Percentiles rank a stretch among this genome's conserved stretches.
These are phyloP conservation scores for Apiotrichum akiyoshidainum DNA, from an alignment of 1,284 basidiomycete species.

Conservation along the genomic window DNA sequence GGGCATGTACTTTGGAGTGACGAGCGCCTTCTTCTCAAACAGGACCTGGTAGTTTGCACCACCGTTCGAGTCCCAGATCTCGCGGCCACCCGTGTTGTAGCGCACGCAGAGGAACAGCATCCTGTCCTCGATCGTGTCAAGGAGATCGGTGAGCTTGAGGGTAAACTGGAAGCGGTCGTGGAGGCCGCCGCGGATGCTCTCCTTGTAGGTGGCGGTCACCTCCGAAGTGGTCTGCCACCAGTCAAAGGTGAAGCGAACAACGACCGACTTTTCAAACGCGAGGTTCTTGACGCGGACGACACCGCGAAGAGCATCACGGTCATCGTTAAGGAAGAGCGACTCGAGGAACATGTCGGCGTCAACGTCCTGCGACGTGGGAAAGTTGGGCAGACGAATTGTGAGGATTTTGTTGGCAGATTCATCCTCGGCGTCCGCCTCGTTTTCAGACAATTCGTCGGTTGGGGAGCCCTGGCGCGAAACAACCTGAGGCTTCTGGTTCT, in stretches of 20 bases:
- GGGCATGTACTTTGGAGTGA: slow-evolving; percentile 19
- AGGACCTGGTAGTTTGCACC: slow-evolving; percentile 72
- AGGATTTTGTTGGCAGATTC: slow-evolving; percentile 46
- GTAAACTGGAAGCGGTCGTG: slow-evolving; percentile 62
- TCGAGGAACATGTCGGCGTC: slow-evolving; percentile 57
- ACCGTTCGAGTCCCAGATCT: slow-evolving; percentile 88
- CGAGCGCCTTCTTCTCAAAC: slow-evolving; percentile 36
- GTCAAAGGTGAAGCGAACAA: slow-evolving; percentile 88
- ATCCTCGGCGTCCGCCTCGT: slow-evolving; percentile 63
- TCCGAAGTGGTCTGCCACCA: slow-evolving; percentile 94
- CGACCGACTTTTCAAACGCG: slow-evolving; percentile 82
- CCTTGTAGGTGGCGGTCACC: slow-evolving; percentile 73
- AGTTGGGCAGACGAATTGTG: slow-evolving; percentile 55
- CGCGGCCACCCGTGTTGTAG: slow-evolving; percentile 66
- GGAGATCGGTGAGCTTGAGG: slow-evolving; percentile 56
- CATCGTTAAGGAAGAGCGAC: slow-evolving; percentile 60
- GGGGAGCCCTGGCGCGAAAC: slow-evolving; percentile 89
- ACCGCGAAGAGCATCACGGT: slow-evolving; percentile 62
- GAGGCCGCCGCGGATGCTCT: slow-evolving; percentile 59
- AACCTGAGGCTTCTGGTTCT: slow-evolving; percentile 88
- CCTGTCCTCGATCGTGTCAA: slow-evolving; percentile 73
- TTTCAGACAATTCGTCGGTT: slow-evolving; percentile 73
- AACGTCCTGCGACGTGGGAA: slow-evolving; percentile 52
- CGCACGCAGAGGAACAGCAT: slow-evolving; percentile 76
- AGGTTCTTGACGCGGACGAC: slow-evolving; percentile 77